A percentile compares a stretch with the other conserved stretches of the same genome.
These are phyloP conservation scores for Ustilago tritici DNA, from an alignment of 1,284 basidiomycete genomes.

Conservation along the genomic window DNA sequence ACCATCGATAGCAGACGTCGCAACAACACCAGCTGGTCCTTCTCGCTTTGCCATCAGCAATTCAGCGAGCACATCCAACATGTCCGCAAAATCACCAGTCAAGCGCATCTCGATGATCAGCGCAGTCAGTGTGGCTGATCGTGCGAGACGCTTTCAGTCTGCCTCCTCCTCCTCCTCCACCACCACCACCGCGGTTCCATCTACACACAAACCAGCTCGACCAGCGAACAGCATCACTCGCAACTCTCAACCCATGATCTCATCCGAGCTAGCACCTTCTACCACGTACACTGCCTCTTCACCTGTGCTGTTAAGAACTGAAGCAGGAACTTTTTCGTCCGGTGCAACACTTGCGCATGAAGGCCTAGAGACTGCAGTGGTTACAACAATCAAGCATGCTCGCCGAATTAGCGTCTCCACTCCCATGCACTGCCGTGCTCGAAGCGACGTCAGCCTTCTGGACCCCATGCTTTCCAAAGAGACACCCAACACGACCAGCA, in stretches of 20 bases:
- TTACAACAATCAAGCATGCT: conserved; percentile 23
- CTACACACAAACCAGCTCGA: neutral
- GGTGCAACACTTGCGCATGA: neutral
- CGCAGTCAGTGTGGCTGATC: conserved; percentile 32
- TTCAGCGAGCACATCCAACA: conserved; percentile 2
- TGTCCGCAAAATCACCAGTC: conserved; percentile 9
- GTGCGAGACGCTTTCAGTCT: conserved; percentile 27
- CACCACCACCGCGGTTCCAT: neutral
- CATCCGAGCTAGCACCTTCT: neutral
- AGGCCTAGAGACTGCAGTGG: neutral
- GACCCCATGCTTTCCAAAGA: conserved; percentile 24
- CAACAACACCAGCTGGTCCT: conserved; percentile 13
- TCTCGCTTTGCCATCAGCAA: conserved; percentile 10
- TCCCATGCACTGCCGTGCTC: conserved; percentile 35
- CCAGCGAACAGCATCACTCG: conserved; percentile 1
- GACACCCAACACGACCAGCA: neutral
- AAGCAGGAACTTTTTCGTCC: conserved; percentile 7
- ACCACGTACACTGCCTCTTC: conserved; percentile 2
- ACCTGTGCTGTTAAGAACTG: neutral
- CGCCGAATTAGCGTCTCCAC: conserved; percentile 42
- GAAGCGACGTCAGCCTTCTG: conserved; percentile 37
- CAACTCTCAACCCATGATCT: conserved; percentile 3
- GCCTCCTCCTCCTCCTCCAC: neutral
- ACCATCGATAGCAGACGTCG: conserved; percentile 2
- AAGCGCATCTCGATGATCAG: conserved; percentile 37